Base-by-base conservation (phyloP, 176 grass and related monocot species). In the Carex scoparia region DNA sequence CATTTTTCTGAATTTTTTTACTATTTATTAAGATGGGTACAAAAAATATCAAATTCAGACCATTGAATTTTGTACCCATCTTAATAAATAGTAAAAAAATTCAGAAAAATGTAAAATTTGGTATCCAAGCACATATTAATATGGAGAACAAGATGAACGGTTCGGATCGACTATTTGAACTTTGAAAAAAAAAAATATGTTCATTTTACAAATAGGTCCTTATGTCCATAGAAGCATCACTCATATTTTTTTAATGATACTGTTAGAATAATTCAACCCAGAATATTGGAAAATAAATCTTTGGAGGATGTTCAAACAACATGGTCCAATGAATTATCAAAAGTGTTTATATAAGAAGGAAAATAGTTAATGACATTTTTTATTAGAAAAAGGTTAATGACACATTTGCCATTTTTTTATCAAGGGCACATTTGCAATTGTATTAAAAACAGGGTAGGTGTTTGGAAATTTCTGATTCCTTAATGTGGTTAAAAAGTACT, bases 381-480 rank as follows among this genome's bases (percentile, higher is more conserved):
- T 5, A 4, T 61, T 23, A 74, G 10, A 55, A 54, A 23, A 76
- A 64, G 80, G 56, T 64, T 13, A 33, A 64, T 57, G 19, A 0
- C 46, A 62, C 30, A 85, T 65, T 88, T 55, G 37, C 27, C 30
- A 40, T 84, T 65, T 19, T 85, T 12, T 42, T 10, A 67, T 84
- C n/a, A 55, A 87, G 62, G 84, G 86, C 51, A 86, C 46, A 88
- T 83, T 68, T 71, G 85, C 33, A 66, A 83, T 86, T 88, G 46
- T 64, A 65, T 69, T 83, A 40, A 86, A 81, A 90, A 82, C 59
- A 69, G 78, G 65, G 7, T 56, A 84, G 70, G 60, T 72, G 80
- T 86, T 86, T 18, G 81, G 60, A 49, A 49, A 93, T 85, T 86
- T 84, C 31, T 84, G 74, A 87, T 80, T 86, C 67, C 87, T 86